Evolutionary conservation across 352 stramenopile genomes (phyloP).

Genomic region (Phytophthora cryptogea): DNA sequence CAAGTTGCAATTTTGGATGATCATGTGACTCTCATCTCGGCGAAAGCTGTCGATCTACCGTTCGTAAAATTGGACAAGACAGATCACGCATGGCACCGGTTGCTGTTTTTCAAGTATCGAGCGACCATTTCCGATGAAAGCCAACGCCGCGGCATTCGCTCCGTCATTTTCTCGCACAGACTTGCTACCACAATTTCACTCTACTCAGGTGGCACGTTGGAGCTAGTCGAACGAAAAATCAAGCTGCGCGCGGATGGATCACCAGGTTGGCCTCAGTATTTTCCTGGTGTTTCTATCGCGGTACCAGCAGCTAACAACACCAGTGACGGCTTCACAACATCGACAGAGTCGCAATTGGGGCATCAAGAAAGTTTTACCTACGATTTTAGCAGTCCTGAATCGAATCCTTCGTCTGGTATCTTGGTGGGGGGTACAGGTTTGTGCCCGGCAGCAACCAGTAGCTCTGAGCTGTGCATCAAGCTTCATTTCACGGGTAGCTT

Average conservation of each 20-base stretch:
- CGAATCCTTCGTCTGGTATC: constrained; percentile 3
- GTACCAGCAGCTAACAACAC: not conserved
- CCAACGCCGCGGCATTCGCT: constrained; percentile 22
- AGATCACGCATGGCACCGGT: constrained; percentile 2
- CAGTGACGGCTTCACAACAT: constrained; percentile 13
- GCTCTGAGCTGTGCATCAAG: constrained; percentile 10
- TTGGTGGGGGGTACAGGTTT: not conserved
- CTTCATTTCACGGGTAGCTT: constrained; percentile 10
- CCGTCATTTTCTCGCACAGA: constrained; percentile 23
- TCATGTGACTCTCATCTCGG: constrained; percentile 7
- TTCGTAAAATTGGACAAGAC: not conserved
- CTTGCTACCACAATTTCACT: constrained; percentile 15
- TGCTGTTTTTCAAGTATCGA: constrained; percentile 16
- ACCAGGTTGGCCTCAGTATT: constrained; percentile 13
- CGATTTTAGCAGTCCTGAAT: constrained; percentile 9
- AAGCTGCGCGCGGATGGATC: constrained; percentile 22
- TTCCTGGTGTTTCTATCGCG: constrained; percentile 10
- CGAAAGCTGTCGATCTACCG: not conserved
- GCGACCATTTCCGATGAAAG: constrained; percentile 27
- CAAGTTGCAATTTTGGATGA: constrained; percentile 21
- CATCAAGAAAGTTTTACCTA: constrained; percentile 2
- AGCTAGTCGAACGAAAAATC: constrained; percentile 22
- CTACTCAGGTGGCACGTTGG: constrained; percentile 13
- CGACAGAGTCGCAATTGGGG: not conserved
- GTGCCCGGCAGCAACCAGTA: constrained; percentile 1